Percentiles rank a stretch among this genome's conserved stretches.
These are phyloP conservation scores for Trichomonas vaginalis DNA, from an alignment of 208 protist species.

Conservation along the genomic window DNA sequence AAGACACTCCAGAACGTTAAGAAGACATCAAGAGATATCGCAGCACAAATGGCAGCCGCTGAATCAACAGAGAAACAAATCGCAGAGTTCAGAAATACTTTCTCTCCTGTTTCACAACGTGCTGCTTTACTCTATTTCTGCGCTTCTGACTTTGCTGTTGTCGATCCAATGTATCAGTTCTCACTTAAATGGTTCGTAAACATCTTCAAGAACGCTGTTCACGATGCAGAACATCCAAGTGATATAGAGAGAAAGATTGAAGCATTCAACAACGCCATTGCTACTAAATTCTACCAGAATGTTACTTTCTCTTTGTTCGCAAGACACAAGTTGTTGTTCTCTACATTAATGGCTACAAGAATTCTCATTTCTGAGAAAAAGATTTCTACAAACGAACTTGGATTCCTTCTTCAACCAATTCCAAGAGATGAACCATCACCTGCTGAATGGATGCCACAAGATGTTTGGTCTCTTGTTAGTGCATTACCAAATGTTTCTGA, in stretches of 20 bases:
- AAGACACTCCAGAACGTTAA: conserved; percentile 66
- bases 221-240: not conserved
- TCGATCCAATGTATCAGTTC: conserved; percentile 46
- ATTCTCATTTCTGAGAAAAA: conserved; percentile 35
- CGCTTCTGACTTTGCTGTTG: conserved; percentile 49
- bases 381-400: conserved; percentile 30
- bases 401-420: conserved; percentile 36
- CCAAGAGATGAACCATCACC: not conserved
- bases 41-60: conserved; percentile 57
- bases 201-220: not conserved
- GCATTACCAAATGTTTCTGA: not conserved
- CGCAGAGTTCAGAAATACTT: conserved; percentile 63
- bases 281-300: conserved; percentile 58
- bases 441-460: conserved; percentile 47
- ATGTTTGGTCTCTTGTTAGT: not conserved
- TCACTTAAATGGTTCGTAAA: conserved; percentile 15
- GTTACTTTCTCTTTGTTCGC: conserved; percentile 87
- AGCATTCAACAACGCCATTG: conserved; percentile 59
- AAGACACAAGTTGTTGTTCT: conserved; percentile 92
- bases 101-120: conserved; percentile 65
- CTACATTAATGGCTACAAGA: conserved; percentile 73
- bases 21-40: conserved; percentile 60
- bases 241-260: not conserved
- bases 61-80: conserved; percentile 75
- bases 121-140: conserved; percentile 76